Conservation (phyloP, 805 yeast genomes). For the Wickerhamiella parazyma region DNA sequence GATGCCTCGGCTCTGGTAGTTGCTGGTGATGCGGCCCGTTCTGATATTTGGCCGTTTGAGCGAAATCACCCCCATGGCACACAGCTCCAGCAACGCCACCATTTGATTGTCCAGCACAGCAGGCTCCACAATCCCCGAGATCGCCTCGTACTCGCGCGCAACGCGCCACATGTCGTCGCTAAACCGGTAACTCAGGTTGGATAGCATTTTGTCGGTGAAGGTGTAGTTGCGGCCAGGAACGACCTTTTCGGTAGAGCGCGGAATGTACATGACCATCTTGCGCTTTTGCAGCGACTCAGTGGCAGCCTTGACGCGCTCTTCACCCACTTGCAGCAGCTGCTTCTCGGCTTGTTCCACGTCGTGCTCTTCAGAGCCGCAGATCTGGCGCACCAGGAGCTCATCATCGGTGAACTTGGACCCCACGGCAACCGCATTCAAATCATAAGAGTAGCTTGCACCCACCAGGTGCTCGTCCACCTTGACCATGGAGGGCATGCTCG, state of each 20-base stretch:
- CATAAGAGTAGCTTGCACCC: conserved; percentile 32
- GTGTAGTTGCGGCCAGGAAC: conserved; percentile 39
- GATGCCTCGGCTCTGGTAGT: conserved; percentile 63
- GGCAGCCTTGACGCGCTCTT: conserved; percentile 37
- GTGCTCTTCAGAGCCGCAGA: conserved; percentile 44
- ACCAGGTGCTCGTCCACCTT: conserved; percentile 46
- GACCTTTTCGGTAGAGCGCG: conserved; percentile 19
- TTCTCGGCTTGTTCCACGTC: conserved; percentile 34
- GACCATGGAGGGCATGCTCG: conserved; percentile 50
- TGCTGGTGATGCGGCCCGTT: conserved; percentile 31
- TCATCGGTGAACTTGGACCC: conserved; percentile 21
- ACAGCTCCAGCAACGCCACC: conserved; percentile 43
- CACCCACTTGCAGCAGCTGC: conserved; percentile 35
- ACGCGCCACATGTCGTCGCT: conserved; percentile 30
- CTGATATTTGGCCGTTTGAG: conserved; percentile 44
- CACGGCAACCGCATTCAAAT: not conserved
- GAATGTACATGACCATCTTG: conserved; percentile 28
- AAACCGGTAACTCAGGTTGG: conserved; percentile 26
- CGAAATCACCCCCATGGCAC: conserved; percentile 32
- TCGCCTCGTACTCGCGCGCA: conserved; percentile 35
- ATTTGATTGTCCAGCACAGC: conserved; percentile 48
- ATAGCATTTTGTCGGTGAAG: conserved; percentile 40
- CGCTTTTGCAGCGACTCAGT: conserved; percentile 35
- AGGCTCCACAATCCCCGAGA: conserved; percentile 29
- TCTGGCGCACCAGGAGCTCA: conserved; percentile 26